A percentile compares a stretch with the other conserved stretches of the same genome.
These are phyloP conservation scores for Naegleria lovaniensis DNA, from an alignment of 208 protist genomes.

Conservation along the genomic window DNA sequence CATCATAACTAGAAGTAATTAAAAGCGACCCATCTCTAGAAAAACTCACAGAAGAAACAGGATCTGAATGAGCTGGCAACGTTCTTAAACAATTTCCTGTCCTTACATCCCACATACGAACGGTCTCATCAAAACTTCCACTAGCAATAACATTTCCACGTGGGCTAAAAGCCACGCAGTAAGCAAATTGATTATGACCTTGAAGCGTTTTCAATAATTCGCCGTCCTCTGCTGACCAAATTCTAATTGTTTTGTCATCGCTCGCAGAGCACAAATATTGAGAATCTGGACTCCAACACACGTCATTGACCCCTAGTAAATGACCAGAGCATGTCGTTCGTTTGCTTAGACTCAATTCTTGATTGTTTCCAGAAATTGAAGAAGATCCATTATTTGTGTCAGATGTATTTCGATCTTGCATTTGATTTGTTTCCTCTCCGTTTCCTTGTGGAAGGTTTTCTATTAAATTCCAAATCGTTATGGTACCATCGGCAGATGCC, in stretches of 20 bases:
- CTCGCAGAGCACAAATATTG: conserved; percentile 52
- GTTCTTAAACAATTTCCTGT: conserved; percentile 46
- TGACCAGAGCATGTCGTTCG: background rate
- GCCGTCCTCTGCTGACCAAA: background rate
- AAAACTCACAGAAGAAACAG: conserved; percentile 67
- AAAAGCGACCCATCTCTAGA: conserved; percentile 67
- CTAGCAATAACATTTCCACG: conserved; percentile 63
- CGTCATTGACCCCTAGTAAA: conserved; percentile 35
- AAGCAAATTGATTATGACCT: conserved; percentile 66
- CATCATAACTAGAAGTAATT: conserved; percentile 57
- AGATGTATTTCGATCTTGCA: background rate
- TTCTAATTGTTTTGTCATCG: conserved; percentile 49
- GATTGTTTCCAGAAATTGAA: background rate
- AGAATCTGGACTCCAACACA: conserved; percentile 42
- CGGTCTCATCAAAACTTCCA: conserved; percentile 68
- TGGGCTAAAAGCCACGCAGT: conserved; percentile 64
- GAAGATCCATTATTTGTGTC: background rate
- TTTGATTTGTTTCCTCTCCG: background rate
- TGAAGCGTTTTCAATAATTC: conserved; percentile 48
- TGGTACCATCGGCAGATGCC: conserved; percentile 44
- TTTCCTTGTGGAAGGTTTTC: too few species aligned
- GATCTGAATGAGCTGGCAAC: conserved; percentile 66
- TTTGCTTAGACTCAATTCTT: background rate
- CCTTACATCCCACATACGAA: conserved; percentile 64
- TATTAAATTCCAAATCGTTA: conserved; percentile 47